phyloP scores from a whole-genome alignment of 2,329 filamentous ascomycete genomes.

The Paramyrothecium sp. region DNA sequence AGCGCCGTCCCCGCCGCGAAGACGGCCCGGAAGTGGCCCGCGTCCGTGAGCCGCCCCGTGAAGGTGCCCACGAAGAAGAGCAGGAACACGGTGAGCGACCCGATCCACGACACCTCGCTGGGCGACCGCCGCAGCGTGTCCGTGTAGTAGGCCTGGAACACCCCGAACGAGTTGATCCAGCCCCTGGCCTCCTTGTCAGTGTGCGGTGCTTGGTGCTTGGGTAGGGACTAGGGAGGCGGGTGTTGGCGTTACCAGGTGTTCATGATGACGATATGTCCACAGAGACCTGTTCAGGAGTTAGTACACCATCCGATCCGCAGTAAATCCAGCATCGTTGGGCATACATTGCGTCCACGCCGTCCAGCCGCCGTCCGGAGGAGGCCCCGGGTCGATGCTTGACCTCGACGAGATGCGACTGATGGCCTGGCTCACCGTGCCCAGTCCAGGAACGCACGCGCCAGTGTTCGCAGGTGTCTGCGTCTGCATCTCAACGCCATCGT shows the following conservation, averaged over 20 bases:
- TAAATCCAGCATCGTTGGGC: too few relatives aligned
- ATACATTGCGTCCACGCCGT: conserved; percentile 44
- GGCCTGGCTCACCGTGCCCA: conserved; percentile 30
- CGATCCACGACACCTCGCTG: conserved; percentile 51
- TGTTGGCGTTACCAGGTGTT: conserved; percentile 41
- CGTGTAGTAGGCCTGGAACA: conserved; percentile 54
- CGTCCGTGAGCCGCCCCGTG: conserved; percentile 50
- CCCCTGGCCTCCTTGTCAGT: conserved; percentile 31
- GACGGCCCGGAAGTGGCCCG: conserved; percentile 45
- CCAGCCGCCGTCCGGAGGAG: conserved; percentile 50
- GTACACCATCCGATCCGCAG: too few relatives aligned
- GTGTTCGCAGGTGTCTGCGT: conserved; percentile 4
- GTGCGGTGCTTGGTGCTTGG: background rate
- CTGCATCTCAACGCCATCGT: conserved; percentile 3
- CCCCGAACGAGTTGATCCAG: conserved; percentile 54
- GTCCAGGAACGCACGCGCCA: background rate
- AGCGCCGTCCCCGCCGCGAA: conserved; percentile 37
- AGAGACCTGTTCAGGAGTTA: conserved; percentile 7
- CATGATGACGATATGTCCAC: conserved; percentile 43
- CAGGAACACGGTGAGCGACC: conserved; percentile 49
- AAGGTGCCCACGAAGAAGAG: conserved; percentile 53
- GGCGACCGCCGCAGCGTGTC: conserved; percentile 34
- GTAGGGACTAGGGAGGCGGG: background rate
- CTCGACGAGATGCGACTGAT: conserved; percentile 39
- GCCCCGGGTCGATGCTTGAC: conserved; percentile 38